Base-by-base conservation (phyloP, 139 green algal species). In the Pedinophyceae sp. region DNA sequence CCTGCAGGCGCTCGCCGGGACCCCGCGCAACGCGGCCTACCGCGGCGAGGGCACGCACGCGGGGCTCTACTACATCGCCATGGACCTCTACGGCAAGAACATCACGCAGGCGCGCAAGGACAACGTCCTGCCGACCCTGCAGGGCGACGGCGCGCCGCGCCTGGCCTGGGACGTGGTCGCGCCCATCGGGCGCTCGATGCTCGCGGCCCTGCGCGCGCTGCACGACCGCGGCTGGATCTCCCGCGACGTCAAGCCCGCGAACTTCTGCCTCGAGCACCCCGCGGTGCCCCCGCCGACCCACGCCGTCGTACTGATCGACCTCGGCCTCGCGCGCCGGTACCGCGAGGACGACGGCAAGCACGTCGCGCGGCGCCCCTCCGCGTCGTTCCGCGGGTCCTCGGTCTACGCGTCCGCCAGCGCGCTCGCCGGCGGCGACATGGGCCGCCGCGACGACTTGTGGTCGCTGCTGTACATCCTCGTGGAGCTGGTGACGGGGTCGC, bases 371-470 rank as follows among this genome's bases (percentile, higher is more conserved):
- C 70, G 82, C 4, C 25, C 57, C 0, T 63, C 75, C 34, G 71
- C 73, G 0, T 53, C 68, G 22, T 95, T 95, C 67, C 54, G 81
- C 1, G 86, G 86, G 46, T 77, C 58, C 57, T 13, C 34, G 13
- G 34, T 43, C 10, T 43, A 43, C 34, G 34, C 34, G 10, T 43
- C 34, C 10, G 10, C 7, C 13, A 13, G 34, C 34, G 34, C 34
- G 34, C 7, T 23, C 4, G 34, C 18, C 4, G 7, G 15, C 27
- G 48, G 63, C 34, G 66, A 74, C 34, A 41, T 70, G 54, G 55
- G 77, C 22, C 67, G 82, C n/a, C 25, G 82, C 10, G 86, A 94
- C 55, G 86, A 94, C 72, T 57, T 95, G 38, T 94, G 86, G 86
- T 74, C 57, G 43, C 86, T 89, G 76, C 58, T 93, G 1, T 94